Evolutionary conservation across 2,329 filamentous ascomycete genomes (phyloP).

Genomic region (Exophiala phaeomuriformis): DNA sequence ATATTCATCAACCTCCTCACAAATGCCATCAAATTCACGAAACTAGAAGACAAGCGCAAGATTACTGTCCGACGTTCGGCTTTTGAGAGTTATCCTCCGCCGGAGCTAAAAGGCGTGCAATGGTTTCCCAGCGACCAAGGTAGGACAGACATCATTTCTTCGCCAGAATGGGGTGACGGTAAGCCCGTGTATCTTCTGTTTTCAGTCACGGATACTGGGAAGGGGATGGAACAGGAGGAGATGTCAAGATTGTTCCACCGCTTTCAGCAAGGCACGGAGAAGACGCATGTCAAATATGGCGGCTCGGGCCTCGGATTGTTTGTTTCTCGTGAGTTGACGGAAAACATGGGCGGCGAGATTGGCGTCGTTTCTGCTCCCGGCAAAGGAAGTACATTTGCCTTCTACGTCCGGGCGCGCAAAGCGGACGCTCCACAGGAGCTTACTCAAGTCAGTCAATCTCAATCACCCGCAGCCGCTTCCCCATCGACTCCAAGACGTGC

Average conservation of each 20-base stretch:
- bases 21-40: conserved; percentile 56
- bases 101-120: conserved; percentile 7
- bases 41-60: conserved; percentile 21
- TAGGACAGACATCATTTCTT: conserved; percentile 28
- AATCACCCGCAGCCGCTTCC: background rate
- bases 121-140: conserved; percentile 18
- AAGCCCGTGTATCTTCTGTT: conserved; percentile 60
- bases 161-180: conserved; percentile 48
- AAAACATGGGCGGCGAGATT: conserved; percentile 71
- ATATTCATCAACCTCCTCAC: conserved; percentile 54
- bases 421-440: background rate
- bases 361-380: conserved; percentile 54
- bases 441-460: background rate
- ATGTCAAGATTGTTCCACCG: conserved; percentile 68
- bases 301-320: conserved; percentile 71
- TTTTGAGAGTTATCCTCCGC: conserved; percentile 1
- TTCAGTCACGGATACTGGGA: conserved; percentile 68
- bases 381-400: conserved; percentile 51
- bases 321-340: conserved; percentile 67
- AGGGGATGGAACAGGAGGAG: conserved; percentile 62
- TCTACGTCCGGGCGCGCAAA: conserved; percentile 45
- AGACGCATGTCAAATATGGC: conserved; percentile 70
- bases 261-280: conserved; percentile 68
- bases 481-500: background rate
- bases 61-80: conserved; percentile 13